Evolutionary conservation across 495 filamentous ascomycete species (phyloP), one percentile per base, ranked within the genome.

Genomic region (Daldinia decipiens): DNA sequence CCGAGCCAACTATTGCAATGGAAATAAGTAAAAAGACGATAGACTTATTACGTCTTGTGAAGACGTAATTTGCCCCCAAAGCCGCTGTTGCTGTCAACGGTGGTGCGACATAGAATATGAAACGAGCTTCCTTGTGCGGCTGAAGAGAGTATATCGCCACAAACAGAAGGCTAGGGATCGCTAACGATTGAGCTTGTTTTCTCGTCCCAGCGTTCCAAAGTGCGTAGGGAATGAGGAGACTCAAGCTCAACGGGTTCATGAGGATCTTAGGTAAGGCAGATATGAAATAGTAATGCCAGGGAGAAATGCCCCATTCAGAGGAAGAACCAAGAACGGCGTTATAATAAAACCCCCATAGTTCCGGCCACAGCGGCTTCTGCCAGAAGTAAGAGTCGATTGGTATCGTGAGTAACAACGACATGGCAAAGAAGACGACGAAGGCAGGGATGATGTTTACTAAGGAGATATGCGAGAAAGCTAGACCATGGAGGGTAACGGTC

Each of bases 51-150:
- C 90, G 83, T 24, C 89, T 87, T 0, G 83, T 88, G 86, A 90
- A 95, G 64, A 97, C 85, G 77, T 90, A 91, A 19, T 86, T 84
- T 1, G 93, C 91, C 17, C 89, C 89, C 1, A 93, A 82, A 0
- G 93, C 89, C 7, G 94, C 90, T 19, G 88, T 84, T 5, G 92
- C 91, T 0, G 95, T 97, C 5, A 98, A 80, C 0, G 88, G 82
- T 0, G 96, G 96, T 47, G 97, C 84, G 70, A 88, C 82, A 80
- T 98, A 98, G 65, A 98, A 84, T 70, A 99, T 91, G 82, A 99
- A 99, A 19, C 95, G 91, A 82, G 92, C 92, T 80, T 99, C 95
- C 78, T 99, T 99, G 79, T 99, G 95, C 4, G 95, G 94, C 50
- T 96, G 90, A 6, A 86, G 53, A 53, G 92, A 95, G 81, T 97